phyloP scores from a whole-genome alignment of 257 asterid genomes.

The Capsicum baccatum region DNA sequence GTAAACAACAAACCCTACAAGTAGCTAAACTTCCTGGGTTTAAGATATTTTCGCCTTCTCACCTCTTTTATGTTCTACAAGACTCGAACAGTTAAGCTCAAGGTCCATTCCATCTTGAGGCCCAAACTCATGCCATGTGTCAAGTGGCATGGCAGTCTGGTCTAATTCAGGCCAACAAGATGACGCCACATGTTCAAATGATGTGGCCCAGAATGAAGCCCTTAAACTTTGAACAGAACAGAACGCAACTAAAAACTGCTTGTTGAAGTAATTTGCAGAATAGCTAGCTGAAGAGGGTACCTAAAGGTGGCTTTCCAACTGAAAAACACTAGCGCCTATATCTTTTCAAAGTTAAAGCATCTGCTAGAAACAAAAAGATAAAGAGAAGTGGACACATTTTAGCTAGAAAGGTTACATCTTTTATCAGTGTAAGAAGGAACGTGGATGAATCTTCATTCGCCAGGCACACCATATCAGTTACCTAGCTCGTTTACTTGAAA shows the following conservation, averaged over 20 bases:
- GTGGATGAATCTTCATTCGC: background rate
- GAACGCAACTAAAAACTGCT: background rate
- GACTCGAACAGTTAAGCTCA: background rate
- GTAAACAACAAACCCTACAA: background rate
- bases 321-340: conserved; percentile 4
- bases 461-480: background rate
- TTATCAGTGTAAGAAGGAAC: background rate
- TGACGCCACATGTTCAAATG: background rate
- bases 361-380: background rate
- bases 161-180: background rate
- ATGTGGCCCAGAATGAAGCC: background rate
- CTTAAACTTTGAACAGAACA: background rate
- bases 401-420: background rate
- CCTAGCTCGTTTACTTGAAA: background rate
- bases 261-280: background rate
- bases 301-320: background rate
- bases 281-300: background rate
- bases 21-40: background rate
- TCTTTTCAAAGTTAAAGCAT: background rate
- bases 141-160: background rate
- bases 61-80: background rate
- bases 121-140: background rate
- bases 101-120: background rate
- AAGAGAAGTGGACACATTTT: background rate
- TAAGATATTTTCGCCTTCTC: background rate